A percentile compares a stretch with the other conserved stretches of the same genome.
These are phyloP conservation scores for Backusella liffmaniae DNA, from an alignment of 192 early-diverging fungal genomes.

Conservation along the genomic window DNA sequence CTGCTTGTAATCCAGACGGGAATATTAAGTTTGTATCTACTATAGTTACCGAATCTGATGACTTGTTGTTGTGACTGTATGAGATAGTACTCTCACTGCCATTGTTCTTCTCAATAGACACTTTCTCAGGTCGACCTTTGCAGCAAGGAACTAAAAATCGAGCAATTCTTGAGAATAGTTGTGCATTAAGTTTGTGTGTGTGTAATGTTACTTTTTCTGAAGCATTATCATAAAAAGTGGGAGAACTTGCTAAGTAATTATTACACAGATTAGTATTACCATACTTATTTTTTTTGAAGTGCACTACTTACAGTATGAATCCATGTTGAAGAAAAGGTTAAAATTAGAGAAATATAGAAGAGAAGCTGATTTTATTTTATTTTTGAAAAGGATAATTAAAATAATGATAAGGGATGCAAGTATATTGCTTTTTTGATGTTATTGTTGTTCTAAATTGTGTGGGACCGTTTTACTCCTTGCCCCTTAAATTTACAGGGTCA, in stretches of 20 bases:
- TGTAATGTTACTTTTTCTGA: slow-evolving; percentile 2
- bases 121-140: background rate
- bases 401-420: background rate
- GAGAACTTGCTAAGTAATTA: background rate
- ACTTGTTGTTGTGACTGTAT: background rate
- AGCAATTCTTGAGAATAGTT: background rate
- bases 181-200: background rate
- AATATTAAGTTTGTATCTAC: background rate
- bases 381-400: background rate
- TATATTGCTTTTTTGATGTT: background rate
- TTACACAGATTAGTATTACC: background rate
- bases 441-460: background rate
- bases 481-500: background rate
- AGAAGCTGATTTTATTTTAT: background rate
- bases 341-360: background rate
- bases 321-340: background rate
- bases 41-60: background rate
- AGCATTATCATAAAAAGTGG: background rate
- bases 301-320: background rate
- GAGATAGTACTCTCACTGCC: background rate
- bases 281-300: background rate
- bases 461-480: background rate
- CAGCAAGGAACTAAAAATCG: background rate
- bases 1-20: background rate
- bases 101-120: background rate